Evolutionary conservation across 495 filamentous ascomycete genomes (phyloP).

Genomic region (Penicillium waksmanii): DNA sequence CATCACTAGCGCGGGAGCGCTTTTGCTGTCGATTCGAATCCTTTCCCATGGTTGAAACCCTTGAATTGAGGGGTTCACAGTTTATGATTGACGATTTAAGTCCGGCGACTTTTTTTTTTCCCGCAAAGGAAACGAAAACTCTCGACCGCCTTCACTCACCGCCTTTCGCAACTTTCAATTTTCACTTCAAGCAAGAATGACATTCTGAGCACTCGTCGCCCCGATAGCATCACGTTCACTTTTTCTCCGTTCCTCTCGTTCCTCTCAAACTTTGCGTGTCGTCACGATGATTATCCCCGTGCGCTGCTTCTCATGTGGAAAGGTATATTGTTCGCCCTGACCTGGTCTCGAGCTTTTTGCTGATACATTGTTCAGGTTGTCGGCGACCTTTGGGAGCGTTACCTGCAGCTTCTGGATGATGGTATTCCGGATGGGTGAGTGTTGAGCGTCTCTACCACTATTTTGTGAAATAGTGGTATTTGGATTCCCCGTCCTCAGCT

Average conservation of each 20-base stretch:
- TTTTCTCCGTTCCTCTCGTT: not conserved
- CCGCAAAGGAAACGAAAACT: constrained; percentile 2
- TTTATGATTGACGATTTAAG: not conserved
- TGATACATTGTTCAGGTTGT: constrained; percentile 69
- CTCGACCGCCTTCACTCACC: not conserved
- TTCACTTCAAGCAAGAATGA: not conserved
- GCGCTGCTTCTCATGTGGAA: constrained; percentile 98
- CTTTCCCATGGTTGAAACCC: constrained; percentile 22
- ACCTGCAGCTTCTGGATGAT: constrained; percentile 79
- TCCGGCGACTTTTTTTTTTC: not conserved
- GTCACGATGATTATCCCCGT: constrained; percentile 94
- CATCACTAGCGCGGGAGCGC: constrained; percentile 42
- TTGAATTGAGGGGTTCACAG: not conserved
- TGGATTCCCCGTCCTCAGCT: not conserved
- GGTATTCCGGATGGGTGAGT: constrained; percentile 74
- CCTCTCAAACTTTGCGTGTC: constrained; percentile 5
- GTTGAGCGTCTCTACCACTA: constrained; percentile 35
- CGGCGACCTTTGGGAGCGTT: constrained; percentile 95
- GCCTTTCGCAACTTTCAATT: not conserved
- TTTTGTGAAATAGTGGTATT: not conserved
- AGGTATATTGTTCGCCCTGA: constrained; percentile 60
- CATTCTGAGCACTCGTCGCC: no score
- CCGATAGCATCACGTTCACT: not conserved
- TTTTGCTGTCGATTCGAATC: constrained; percentile 35
- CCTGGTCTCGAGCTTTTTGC: constrained; percentile 1